A percentile compares a stretch with the other conserved stretches of the same genome.
phyloP scores from a whole-genome alignment of 176 grass and related monocot species.

The Microstegium vimineum region DNA sequence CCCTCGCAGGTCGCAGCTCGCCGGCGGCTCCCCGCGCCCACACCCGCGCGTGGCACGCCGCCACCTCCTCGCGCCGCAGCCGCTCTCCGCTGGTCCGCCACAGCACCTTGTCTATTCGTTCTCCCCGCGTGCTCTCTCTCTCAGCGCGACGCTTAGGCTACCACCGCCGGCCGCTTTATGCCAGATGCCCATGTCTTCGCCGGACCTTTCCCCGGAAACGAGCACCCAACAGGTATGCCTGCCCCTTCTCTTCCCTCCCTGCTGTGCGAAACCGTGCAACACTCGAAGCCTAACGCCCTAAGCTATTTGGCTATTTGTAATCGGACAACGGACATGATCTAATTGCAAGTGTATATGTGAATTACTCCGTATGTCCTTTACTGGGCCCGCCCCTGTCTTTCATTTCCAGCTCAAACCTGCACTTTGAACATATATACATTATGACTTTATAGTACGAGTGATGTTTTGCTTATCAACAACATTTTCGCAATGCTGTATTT shows the following conservation, averaged over 20 bases:
- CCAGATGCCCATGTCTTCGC: neutral
- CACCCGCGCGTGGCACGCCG: too few relatives aligned
- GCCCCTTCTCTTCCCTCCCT: too few relatives aligned
- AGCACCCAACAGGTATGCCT: neutral
- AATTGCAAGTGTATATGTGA: neutral
- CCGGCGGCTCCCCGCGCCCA: too few relatives aligned
- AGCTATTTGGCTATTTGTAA: neutral
- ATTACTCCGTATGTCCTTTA: too few relatives aligned
- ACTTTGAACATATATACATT: neutral
- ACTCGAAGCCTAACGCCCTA: neutral
- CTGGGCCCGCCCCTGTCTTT: neutral
- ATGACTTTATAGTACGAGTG: neutral
- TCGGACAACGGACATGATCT: neutral
- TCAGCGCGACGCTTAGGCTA: too few relatives aligned
- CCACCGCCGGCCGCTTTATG: neutral
- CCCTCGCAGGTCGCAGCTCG: too few relatives aligned
- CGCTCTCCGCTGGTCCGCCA: too few relatives aligned
- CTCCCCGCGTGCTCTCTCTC: too few relatives aligned
- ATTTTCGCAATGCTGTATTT: constrained; percentile 3
- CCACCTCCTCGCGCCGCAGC: too few relatives aligned
- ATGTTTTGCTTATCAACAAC: neutral
- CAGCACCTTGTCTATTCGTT: too few relatives aligned
- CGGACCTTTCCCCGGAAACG: neutral
- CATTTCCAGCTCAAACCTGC: neutral
- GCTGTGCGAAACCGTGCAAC: too few relatives aligned